phyloP scores from a whole-genome alignment of 2,329 filamentous ascomycete genomes.

The Beauveria medogensis region DNA sequence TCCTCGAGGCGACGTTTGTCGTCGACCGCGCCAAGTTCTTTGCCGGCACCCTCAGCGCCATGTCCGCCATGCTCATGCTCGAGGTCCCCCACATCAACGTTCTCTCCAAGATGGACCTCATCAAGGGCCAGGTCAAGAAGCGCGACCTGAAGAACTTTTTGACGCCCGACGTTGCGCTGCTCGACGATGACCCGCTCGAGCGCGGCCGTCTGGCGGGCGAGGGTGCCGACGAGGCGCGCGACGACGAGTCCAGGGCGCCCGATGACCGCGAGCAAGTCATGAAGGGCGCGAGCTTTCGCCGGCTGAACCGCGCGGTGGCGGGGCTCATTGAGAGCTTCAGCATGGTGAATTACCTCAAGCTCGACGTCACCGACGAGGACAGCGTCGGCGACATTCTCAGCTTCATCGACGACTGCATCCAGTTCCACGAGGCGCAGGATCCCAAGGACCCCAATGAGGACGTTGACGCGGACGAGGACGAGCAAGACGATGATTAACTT shows the following conservation, averaged over 20 bases:
- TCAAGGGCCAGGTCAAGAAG: slow-evolving; percentile 81
- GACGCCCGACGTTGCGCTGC: slow-evolving; percentile 71
- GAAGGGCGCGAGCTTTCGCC: slow-evolving; percentile 73
- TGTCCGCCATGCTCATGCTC: slow-evolving; percentile 98
- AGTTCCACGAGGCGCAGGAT: slow-evolving; percentile 89
- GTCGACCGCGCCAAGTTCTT: slow-evolving; percentile 97
- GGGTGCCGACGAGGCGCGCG: slow-evolving; percentile 33
- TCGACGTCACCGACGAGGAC: slow-evolving; percentile 86
- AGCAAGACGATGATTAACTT: slow-evolving; percentile 23
- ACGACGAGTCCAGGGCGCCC: slow-evolving; percentile 50
- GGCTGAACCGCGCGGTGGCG: slow-evolving; percentile 80
- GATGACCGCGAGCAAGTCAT: slow-evolving; percentile 62
- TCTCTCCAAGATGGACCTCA: slow-evolving; percentile 93
- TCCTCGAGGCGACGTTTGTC: slow-evolving; percentile 92
- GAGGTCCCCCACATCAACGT: slow-evolving; percentile 96
- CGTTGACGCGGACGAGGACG: slow-evolving; percentile 34
- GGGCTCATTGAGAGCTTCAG: slow-evolving; percentile 93
- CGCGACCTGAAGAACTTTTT: slow-evolving; percentile 85
- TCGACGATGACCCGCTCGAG: slow-evolving; percentile 70
- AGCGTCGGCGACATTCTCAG: slow-evolving; percentile 78
- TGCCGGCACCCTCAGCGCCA: slow-evolving; percentile 86
- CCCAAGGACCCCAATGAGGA: slow-evolving; percentile 70
- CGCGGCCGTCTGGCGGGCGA: slow-evolving; percentile 27
- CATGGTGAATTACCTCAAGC: slow-evolving; percentile 90
- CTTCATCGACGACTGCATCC: slow-evolving; percentile 90